Base-by-base conservation (phyloP, 2,329 filamentous ascomycete species). In the Exophiala viscosa region DNA sequence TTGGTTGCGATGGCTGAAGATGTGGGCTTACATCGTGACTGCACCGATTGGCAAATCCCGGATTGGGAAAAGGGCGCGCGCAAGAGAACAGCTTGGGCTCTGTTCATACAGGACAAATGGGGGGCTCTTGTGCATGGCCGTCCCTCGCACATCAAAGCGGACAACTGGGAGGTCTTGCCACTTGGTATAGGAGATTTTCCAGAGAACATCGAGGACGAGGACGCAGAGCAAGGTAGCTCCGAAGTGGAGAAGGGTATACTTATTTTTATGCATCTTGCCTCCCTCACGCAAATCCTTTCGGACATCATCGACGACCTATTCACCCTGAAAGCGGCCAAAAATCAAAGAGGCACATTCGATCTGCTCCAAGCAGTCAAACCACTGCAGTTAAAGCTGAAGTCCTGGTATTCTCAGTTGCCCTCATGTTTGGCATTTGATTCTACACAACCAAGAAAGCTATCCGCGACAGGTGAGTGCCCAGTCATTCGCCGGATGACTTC, bases 241-340 rank as follows among this genome's bases (percentile, higher is more conserved):
- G 83, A 88, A 55, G 78, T 83, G 41, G 82, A 87, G 66, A 78
- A 81, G 31, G 87, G 88, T 5, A 80, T 85, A 41, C 77, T 84
- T 8, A 70, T 91, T 31, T 91, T 91, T 66, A 80, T 78, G 48
- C 84, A 90, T 61, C 89, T 90, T 80, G 83, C 91, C 45, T 78
- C 83, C 52, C 77, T 92, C 23, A 87, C 87, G 1, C 80, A 83
- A 64, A 87, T 91, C 58, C 81, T 92, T 59, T 79, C 87, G 41
- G 87, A 91, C 67, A 88, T 91, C 50, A 83, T 90, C 64, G 86
- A 91, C 62, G 88, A 86, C 1, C 91, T 92, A 65, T 92, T 90
- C 72, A 89, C 86, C 1, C 79, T 90, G 49, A 81, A 85, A 50
- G 87, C 88, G n/a, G 81, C 84, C 57, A 81, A 81, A 33, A 84